Evolutionary conservation across 2,329 filamentous ascomycete species (phyloP).

Genomic region (Penicillium sp.): DNA sequence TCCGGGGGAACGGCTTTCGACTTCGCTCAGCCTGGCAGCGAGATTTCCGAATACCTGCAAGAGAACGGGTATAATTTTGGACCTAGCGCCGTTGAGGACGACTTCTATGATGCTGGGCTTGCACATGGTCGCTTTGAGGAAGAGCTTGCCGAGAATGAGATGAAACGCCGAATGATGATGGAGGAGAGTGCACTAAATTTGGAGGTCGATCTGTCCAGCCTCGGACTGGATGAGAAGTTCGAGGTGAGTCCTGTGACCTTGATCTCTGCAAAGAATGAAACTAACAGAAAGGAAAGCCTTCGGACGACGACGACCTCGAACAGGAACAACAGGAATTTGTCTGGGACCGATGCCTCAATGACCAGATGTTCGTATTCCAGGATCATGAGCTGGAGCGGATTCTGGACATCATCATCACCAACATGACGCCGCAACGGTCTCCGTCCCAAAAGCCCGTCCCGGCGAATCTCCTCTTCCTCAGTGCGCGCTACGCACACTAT

Average conservation of each 20-base stretch:
- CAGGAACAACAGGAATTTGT: conserved; percentile 93
- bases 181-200: conserved; percentile 97
- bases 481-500: conserved; percentile 93
- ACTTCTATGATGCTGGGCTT: conserved; percentile 92
- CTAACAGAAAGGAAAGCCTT: conserved; percentile 39
- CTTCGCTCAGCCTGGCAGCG: conserved; percentile 91
- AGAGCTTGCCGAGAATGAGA: conserved; percentile 93
- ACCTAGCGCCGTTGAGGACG: conserved; percentile 54
- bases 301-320: conserved; percentile 81
- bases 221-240: conserved; percentile 92
- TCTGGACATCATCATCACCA: conserved; percentile 92
- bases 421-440: conserved; percentile 94
- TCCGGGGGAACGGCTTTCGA: conserved; percentile 92
- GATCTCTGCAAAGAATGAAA: neutral
- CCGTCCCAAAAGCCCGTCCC: conserved; percentile 97
- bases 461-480: conserved; percentile 94
- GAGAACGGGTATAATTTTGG: conserved; percentile 79
- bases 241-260: conserved; percentile 59
- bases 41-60: conserved; percentile 93
- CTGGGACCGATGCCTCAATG: conserved; percentile 89
- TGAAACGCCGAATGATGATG: conserved; percentile 92
- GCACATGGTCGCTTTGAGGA: conserved; percentile 94
- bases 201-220: conserved; percentile 91
- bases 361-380: conserved; percentile 99
- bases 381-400: conserved; percentile 89